Base-by-base conservation (phyloP, 495 filamentous ascomycete species). In the Podospora pseudoanserina region DNA sequence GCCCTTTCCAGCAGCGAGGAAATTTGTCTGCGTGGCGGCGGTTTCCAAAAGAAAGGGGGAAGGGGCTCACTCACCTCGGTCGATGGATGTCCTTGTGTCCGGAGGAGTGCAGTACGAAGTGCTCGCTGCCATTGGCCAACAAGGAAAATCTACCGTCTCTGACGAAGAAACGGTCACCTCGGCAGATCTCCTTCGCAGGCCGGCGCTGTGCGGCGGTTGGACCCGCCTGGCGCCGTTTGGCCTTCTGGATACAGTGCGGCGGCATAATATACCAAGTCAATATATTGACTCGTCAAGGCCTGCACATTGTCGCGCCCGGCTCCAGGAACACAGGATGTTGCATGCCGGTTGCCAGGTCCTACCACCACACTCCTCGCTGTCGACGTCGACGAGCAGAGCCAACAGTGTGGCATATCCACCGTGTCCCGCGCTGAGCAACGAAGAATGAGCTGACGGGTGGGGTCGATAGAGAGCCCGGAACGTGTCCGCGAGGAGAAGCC, bases 171-270 rank as follows among this genome's bases (percentile, higher is more conserved):
- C 26, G 30, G 55, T 5, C 9, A n/a, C 34, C 44, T 66, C 65
- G 56, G 65, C 63, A 39, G 69, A 67, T 70, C 69, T 67, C 61
- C 65, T 16, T 65, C 62, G 58, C 62, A 65, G 62, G 65, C 65
- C 65, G 49, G 58, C 23, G 64, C 27, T 23, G 64, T 60, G 27
- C 39, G 27, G 65, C 69, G 69, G 69, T 64, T 67, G 61, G 67
- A 65, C 69, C 69, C 69, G 69, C 32, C 56, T 65, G 60, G 61
- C 65, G 60, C 56, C 55, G 68, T 56, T 56, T 70, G 65, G 65
- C 13, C 49, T 62, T 58, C 30, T 39, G 28, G 61, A 60, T 54
- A 49, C 65, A 20, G 63, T 53, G 60, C 64, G 65, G 60, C 64
- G 65, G 64, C 64, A 59, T 28, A 60, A 62, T 63, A 70, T 63